phyloP scores from a whole-genome alignment of 345 rosid genomes.

The Acer campestre region DNA sequence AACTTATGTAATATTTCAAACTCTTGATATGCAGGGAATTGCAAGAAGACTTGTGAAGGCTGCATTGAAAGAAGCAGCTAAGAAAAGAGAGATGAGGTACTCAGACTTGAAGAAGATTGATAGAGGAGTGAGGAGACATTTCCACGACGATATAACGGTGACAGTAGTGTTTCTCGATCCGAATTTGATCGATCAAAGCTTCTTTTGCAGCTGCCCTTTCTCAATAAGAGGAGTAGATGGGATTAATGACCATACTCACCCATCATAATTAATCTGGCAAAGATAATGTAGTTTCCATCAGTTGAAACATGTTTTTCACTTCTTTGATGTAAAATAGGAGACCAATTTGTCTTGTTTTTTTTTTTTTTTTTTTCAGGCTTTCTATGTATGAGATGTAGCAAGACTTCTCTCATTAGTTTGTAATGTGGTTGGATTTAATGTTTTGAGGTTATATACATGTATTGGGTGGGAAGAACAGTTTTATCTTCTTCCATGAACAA shows the following conservation, averaged over 20 bases:
- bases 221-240: constrained; percentile 58
- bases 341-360: neutral
- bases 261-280: constrained; percentile 1
- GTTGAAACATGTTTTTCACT: neutral
- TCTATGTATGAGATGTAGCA: neutral
- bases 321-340: neutral
- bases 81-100: constrained; percentile 84
- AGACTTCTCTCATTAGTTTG: neutral
- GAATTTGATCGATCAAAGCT: constrained; percentile 8
- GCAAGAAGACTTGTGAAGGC: constrained; percentile 68
- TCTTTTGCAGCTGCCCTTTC: constrained; percentile 27
- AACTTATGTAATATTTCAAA: too few relatives aligned
- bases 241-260: neutral
- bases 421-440: neutral
- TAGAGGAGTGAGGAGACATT: constrained; percentile 73
- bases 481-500: neutral
- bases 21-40: constrained; percentile 44
- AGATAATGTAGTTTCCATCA: neutral
- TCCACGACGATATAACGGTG: constrained; percentile 73
- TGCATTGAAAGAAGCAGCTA: constrained; percentile 76
- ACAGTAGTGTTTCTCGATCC: constrained; percentile 52
- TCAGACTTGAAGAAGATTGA: constrained; percentile 64
- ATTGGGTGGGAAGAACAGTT: neutral
- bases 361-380: neutral
- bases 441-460: neutral